Evolutionary conservation across 1,139 yeast species (phyloP), one percentile per base, ranked within the genome.

Genomic region (Pichiaceae sp.): DNA sequence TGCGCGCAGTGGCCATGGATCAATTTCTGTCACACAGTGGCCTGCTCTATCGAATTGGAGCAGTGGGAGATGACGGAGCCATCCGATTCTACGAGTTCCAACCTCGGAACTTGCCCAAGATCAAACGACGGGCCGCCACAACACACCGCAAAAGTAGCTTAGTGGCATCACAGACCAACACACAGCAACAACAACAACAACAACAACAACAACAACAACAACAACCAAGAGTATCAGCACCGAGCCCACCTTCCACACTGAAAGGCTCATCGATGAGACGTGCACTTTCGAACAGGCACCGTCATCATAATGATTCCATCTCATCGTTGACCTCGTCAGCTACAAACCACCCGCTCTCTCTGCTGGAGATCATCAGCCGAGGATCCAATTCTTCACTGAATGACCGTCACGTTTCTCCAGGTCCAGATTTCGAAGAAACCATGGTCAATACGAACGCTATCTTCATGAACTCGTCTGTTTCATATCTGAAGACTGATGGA

Each of bases 81-180:
- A 59, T 82, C 7, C 57, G 78, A 26, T 60, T 80, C 23, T 83
- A 89, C 85, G 93, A 83, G 48, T 79, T 83, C 53, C 75, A 77
- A 37, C 80, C 82, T 31, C 66, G 72, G 48, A 71, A 78, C 11
- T 56, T 81, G 32, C 75, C 79, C 1, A 68, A 68, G 40, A 57
- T 68, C 11, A 72, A 70, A 42, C 51, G 46, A 16, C 35, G 12
- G 15, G 19, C 24, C 5, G 12, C 17, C 15, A 7, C n/a, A 5
- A 18, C 6, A 14, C 7, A 23, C 6, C 14, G 30, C 11, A 15
- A 12, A 8, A 17, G 37, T 21, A 20, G 17, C 27, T 14, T 36
- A 4, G 14, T 20, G 16, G 16, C 18, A 6, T 21, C 24, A 21
- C 24, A 21, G 9, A 21, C 9, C 24, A 7, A 7, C 11, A 7